Evolutionary conservation across 129 eudicot species (phyloP).

Genomic region (Pulicaria dysenterica): DNA sequence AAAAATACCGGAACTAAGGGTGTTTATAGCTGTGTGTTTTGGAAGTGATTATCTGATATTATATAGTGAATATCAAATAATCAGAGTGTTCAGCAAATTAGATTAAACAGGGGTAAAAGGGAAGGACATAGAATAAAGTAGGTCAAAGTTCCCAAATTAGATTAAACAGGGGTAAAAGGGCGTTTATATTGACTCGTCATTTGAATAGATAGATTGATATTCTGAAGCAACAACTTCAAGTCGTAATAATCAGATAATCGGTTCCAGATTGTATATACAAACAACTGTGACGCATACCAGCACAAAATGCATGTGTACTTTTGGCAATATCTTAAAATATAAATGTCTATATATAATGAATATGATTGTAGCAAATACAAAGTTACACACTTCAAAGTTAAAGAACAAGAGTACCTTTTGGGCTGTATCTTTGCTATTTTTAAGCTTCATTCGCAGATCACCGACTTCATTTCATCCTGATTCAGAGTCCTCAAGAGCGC

Average conservation of each 20-base stretch:
- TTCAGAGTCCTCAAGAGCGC: constrained; percentile 22
- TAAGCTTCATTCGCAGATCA: constrained; percentile 29
- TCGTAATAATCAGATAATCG: neutral
- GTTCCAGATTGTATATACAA: neutral
- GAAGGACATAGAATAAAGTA: neutral
- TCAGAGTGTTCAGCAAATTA: neutral
- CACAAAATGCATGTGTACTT: neutral
- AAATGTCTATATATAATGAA: neutral
- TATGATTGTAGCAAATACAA: neutral
- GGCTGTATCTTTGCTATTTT: constrained; percentile 12
- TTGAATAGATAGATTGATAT: too few relatives aligned
- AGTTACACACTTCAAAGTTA: constrained; percentile 2
- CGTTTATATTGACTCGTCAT: too few relatives aligned
- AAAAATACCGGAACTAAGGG: too few relatives aligned
- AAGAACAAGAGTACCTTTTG: constrained; percentile 25
- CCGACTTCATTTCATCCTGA: constrained; percentile 31
- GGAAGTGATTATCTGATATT: too few relatives aligned
- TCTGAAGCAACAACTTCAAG: too few relatives aligned
- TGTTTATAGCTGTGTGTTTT: too few relatives aligned
- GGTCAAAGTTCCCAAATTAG: neutral
- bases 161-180: neutral
- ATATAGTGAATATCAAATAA: neutral
- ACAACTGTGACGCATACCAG: neutral
- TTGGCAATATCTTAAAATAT: neutral
- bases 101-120: too few relatives aligned